Base-by-base conservation (phyloP, 2,329 filamentous ascomycete genomes). In the Penicillium vulpinum region DNA sequence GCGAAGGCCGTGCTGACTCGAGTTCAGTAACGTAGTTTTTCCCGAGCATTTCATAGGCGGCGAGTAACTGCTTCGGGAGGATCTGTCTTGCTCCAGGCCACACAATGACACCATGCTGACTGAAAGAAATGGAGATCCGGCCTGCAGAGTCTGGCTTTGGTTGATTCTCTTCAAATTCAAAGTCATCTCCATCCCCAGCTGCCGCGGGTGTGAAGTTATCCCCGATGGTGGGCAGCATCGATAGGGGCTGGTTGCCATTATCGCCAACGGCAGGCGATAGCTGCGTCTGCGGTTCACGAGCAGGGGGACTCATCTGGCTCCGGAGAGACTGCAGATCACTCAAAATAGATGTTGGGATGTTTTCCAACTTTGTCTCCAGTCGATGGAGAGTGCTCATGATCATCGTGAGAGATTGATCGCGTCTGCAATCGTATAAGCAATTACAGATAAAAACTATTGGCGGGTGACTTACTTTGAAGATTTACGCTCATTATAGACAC, bases 361-460 rank as follows among this genome's bases (percentile, higher is more conserved):
- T 74, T 62, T 83, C 81, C 38, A 83, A 72, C 63, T 83, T 83
- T 5, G 76, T 73, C 65, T 83, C 81, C 18, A 83, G 73, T 13
- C 81, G 75, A 67, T 80, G 76, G 24, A 83, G 76, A 11, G 81
- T 81, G 62, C 81, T 83, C 68, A 83, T 82, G 29, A 83, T 81
- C 66, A 82, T 77, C 26, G 78, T 75, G 65, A 83, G 77, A 4
- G 81, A 82, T 52, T 82, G 79, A 56, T 83, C 81, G 51, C 80
- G 82, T 61, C 78, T 81, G 38, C 15, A 39, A 26, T 26, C 13
- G 21, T 24, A 62, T 57, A 61, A 60, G 48, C 40, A 51, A 26
- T 16, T 26, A 24, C n/a, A 39, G 22, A 16, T 13, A 18, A 31
- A 33, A 29, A 10, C 10, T 35, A 45, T 39, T 4, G 43, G 9